phyloP scores from a whole-genome alignment of 176 grass and related monocot genomes.

The Saccharum spontaneum region DNA sequence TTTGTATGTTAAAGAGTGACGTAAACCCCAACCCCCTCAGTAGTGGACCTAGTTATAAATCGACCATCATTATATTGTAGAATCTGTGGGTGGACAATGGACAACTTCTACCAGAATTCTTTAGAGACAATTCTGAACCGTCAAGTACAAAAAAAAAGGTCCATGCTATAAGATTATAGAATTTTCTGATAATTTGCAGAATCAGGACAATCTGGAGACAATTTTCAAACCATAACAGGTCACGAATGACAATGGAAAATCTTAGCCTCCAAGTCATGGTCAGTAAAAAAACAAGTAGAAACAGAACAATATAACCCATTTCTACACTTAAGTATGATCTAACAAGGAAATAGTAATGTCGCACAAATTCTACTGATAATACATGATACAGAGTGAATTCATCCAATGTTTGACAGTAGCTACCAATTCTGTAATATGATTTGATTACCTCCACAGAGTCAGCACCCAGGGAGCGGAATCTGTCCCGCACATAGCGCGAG shows the following conservation, averaged over 20 bases:
- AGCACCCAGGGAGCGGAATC: conserved; percentile 31
- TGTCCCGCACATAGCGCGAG: conserved; percentile 63
- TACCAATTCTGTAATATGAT: conserved; percentile 4
- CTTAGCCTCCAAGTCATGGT: background rate
- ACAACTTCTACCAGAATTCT: conserved; percentile 21
- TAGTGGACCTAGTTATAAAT: conserved; percentile 4
- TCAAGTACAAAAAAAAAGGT: background rate
- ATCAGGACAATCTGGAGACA: background rate
- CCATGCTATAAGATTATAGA: background rate
- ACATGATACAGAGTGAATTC: background rate
- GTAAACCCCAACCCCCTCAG: background rate
- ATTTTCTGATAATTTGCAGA: background rate
- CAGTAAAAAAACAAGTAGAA: background rate
- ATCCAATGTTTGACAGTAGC: background rate
- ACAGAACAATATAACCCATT: background rate
- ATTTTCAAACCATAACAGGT: background rate
- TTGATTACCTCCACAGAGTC: conserved; percentile 56
- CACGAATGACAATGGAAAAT: background rate
- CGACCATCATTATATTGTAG: background rate
- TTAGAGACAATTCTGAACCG: background rate
- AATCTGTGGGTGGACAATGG: background rate
- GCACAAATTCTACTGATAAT: background rate
- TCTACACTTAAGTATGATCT: background rate
- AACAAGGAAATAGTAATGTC: background rate
- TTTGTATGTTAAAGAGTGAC: background rate